Percentiles rank a stretch among this genome's conserved stretches.
These are phyloP conservation scores for Epithemia pelagica DNA, from an alignment of 108 stramenopile species.

Conservation along the genomic window DNA sequence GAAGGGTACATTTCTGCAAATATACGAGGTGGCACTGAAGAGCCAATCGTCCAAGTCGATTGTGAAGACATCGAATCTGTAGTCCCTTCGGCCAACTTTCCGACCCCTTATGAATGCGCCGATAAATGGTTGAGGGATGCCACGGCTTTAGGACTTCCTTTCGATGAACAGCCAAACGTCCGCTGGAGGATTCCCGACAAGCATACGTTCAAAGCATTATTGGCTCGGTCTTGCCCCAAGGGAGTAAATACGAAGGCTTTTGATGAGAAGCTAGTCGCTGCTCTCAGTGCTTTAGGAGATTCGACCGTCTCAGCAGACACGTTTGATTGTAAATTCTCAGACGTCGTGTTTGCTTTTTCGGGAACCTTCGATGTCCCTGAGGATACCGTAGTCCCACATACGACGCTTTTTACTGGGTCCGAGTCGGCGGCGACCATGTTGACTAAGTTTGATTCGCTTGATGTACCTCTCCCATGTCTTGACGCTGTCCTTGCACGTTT, in stretches of 20 bases:
- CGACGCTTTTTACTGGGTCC: background rate
- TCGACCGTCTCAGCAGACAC: constrained; percentile 28
- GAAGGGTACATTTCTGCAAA: constrained; percentile 84
- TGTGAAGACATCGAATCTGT: constrained; percentile 19
- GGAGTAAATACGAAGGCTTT: constrained; percentile 41
- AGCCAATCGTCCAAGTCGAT: constrained; percentile 53
- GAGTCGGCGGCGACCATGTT: constrained; percentile 4
- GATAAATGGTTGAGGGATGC: constrained; percentile 33
- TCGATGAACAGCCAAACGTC: background rate
- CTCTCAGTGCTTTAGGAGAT: constrained; percentile 40
- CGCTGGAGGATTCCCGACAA: constrained; percentile 6
- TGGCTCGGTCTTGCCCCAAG: constrained; percentile 28
- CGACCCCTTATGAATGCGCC: constrained; percentile 61
- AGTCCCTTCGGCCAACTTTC: background rate
- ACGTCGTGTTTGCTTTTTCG: constrained; percentile 41
- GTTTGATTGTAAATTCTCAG: constrained; percentile 36
- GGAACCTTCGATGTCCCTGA: constrained; percentile 16
- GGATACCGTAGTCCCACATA: constrained; percentile 7
- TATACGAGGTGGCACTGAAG: constrained; percentile 86
- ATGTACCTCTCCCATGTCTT: constrained; percentile 26
- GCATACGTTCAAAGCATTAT: constrained; percentile 29
- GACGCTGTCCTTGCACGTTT: constrained; percentile 67
- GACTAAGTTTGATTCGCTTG: constrained; percentile 11
- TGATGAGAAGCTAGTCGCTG: constrained; percentile 45
- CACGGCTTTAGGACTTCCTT: background rate